Conservation (phyloP, 169 alveolate genomes). For the Plasmodium cynomolgi region DNA sequence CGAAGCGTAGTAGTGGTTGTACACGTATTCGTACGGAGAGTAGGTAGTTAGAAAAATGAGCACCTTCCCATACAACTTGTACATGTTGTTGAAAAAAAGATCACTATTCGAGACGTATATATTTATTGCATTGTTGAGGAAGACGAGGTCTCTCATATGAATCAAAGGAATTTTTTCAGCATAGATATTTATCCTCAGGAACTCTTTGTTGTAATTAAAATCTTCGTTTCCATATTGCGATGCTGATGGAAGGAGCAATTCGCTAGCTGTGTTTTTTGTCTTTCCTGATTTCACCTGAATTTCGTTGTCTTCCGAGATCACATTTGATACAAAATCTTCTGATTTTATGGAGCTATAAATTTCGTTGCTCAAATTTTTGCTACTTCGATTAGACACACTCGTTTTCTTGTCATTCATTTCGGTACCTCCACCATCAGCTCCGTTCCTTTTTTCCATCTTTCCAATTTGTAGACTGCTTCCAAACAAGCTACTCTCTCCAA, state of each 20-base stretch:
- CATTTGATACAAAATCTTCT: background rate
- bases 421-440: background rate
- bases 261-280: conserved; percentile 23
- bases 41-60: conserved; percentile 58
- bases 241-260: conserved; percentile 57
- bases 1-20: conserved; percentile 44
- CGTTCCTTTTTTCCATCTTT: background rate
- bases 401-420: background rate
- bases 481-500: background rate
- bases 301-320: background rate
- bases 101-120: conserved; percentile 38
- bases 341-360: background rate
- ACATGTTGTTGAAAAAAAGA: conserved; percentile 25
- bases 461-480: background rate
- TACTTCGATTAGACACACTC: background rate
- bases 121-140: conserved; percentile 46
- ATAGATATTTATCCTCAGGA: conserved; percentile 59
- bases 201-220: conserved; percentile 33
- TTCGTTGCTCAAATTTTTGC: background rate
- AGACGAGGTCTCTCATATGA: conserved; percentile 61
- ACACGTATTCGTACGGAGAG: conserved; percentile 71
- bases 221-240: conserved; percentile 62
- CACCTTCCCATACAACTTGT: conserved; percentile 49
- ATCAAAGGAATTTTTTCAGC: conserved; percentile 63
- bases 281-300: background rate